Percentiles rank a stretch among this genome's conserved stretches.
phyloP scores from a whole-genome alignment of 306 rosid genomes.

The Citrullus amarus region DNA sequence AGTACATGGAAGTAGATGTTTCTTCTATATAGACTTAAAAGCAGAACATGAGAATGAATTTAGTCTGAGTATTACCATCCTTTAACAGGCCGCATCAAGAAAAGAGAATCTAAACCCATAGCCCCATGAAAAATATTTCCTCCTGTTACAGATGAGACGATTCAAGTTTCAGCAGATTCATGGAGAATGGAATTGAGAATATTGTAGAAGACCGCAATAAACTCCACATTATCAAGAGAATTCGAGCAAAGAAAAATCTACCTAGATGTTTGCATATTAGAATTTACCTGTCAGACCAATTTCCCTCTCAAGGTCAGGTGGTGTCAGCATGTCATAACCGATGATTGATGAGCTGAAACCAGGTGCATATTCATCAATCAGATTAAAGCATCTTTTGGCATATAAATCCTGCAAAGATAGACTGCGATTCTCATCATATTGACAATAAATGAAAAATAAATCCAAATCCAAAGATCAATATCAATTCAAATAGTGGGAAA shows the following conservation, averaged over 20 bases:
- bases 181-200: background rate
- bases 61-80: constrained; percentile 45
- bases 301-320: constrained; percentile 94
- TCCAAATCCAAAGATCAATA: background rate
- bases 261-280: background rate
- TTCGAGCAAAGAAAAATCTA: background rate
- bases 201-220: background rate
- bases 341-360: constrained; percentile 69
- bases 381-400: constrained; percentile 53
- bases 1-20: background rate
- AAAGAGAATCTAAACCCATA: constrained; percentile 88
- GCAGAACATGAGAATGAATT: background rate
- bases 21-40: background rate
- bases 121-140: constrained; percentile 93
- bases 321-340: constrained; percentile 87
- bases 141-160: constrained; percentile 22
- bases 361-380: constrained; percentile 88
- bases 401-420: constrained; percentile 46
- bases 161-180: background rate
- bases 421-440: background rate
- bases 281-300: constrained; percentile 70
- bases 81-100: constrained; percentile 70
- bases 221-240: background rate
- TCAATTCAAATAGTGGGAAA: background rate
- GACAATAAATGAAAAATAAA: background rate